These are phyloP conservation scores for Fusarium subglutinans DNA, from an alignment of 2,329 filamentous ascomycete species.

Conservation along the genomic window DNA sequence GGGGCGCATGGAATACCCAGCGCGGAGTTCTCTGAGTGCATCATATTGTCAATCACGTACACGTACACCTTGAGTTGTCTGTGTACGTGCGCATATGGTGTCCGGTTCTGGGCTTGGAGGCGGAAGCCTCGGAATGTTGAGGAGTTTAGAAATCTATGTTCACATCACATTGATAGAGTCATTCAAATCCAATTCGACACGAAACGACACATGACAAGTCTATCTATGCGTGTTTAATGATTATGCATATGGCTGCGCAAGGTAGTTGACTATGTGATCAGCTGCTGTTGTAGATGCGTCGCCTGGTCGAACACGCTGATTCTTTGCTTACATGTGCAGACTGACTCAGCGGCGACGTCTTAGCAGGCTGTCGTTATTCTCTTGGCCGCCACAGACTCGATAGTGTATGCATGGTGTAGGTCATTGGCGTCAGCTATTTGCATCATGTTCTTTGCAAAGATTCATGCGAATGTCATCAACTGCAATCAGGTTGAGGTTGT, in stretches of 20 bases:
- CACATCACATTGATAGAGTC: not conserved
- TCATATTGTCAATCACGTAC: conserved; percentile 15
- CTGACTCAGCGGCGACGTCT: not conserved
- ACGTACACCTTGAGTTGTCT: not conserved
- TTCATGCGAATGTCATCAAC: not conserved
- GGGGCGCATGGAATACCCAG: conserved; percentile 37
- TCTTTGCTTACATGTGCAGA: not conserved
- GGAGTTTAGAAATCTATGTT: conserved; percentile 23
- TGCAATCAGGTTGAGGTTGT: not conserved
- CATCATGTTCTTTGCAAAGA: not conserved
- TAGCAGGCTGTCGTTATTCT: not conserved
- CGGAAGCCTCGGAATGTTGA: conserved; percentile 31
- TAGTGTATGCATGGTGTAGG: not conserved
- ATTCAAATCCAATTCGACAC: not conserved
- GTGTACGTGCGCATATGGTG: conserved; percentile 13
- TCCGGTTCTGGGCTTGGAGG: conserved; percentile 26
- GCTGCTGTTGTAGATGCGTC: not conserved
- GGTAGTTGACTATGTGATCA: not conserved
- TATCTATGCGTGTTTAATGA: not conserved
- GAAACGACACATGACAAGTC: not conserved
- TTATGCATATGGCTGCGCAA: not conserved
- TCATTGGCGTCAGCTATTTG: not conserved
- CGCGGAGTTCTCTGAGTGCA: conserved; percentile 40
- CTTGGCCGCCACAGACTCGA: not conserved
- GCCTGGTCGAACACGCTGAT: not conserved